A percentile compares a stretch with the other conserved stretches of the same genome.
Conservation (phyloP, 768 basidiomycete genomes). For the Termitomyces sp. region DNA sequence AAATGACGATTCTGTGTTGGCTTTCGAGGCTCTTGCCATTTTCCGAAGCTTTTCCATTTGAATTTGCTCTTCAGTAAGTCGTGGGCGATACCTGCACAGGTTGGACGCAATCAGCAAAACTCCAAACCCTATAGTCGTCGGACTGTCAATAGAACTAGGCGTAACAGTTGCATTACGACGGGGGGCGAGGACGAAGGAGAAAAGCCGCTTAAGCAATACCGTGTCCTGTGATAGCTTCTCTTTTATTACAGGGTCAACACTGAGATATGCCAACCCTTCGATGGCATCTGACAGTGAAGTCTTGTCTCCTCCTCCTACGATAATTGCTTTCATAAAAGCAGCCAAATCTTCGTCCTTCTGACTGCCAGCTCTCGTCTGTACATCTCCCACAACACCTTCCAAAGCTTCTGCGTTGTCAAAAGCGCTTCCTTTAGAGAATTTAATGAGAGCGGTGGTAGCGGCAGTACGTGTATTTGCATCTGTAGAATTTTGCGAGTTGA, state of each 20-base stretch:
- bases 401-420: slow-evolving; percentile 35
- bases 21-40: slow-evolving; percentile 53
- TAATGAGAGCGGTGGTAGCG: slow-evolving; percentile 72
- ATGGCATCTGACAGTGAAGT: slow-evolving; percentile 56
- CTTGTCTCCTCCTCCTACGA: slow-evolving; percentile 33
- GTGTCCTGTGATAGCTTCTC: slow-evolving; percentile 51
- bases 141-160: slow-evolving; percentile 20
- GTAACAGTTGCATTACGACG: slow-evolving; percentile 30
- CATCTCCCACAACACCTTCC: slow-evolving; percentile 8
- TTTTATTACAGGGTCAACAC: slow-evolving; percentile 55
- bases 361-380: slow-evolving; percentile 8
- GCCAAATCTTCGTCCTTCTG: slow-evolving; percentile 41
- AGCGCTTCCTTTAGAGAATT: slow-evolving; percentile 57
- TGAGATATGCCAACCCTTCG: slow-evolving; percentile 85
- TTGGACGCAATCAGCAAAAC: slow-evolving; percentile 72
- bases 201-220: slow-evolving; percentile 50
- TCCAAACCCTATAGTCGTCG: slow-evolving; percentile 67
- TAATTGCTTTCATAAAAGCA: slow-evolving; percentile 49
- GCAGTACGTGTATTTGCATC: slow-evolving; percentile 49
- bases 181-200: slow-evolving; percentile 55
- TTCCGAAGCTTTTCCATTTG: slow-evolving; percentile 75
- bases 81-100: slow-evolving; percentile 64
- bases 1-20: slow-evolving; percentile 20
- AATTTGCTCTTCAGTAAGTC: slow-evolving; percentile 71
- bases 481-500: slow-evolving; percentile 40